Evolutionary conservation across 495 filamentous ascomycete genomes (phyloP), one percentile per base, ranked within the genome.

Genomic region (Astrocystis sublimbata): DNA sequence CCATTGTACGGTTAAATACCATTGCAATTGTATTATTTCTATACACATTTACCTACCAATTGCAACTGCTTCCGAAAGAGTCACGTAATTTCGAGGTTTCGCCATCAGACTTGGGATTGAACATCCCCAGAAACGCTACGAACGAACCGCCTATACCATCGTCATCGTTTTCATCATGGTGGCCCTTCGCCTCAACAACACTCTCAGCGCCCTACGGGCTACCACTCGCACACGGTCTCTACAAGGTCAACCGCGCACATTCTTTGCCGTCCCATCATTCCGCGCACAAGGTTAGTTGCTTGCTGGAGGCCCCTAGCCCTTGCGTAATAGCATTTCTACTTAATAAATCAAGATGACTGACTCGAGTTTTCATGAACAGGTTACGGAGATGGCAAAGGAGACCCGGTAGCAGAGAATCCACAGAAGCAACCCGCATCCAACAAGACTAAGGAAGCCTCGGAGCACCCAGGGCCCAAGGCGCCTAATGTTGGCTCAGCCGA

Each of bases 401-500:
- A 74, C 46, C 75, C 75, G 1, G 49, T 47, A 17, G 66, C 46
- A 33, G 68, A 71, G 21, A 57, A 73, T 40, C 69, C 75, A 28
- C 65, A 75, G 45, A 60, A 59, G 36, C 75, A 77, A 38, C 64
- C 63, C 0, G 12, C 58, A 0, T 59, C 71, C 12, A 72, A 60
- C 38, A 36, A 46, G 26, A 63, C 60, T 7, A 71, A 73, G 53
- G 60, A 74, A 2, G 58, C 65, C 8, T 61, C 63, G 8, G 75
- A 77, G 19, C 75, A 77, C 47, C 71, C 73, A 9, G 73, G 75
- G 1, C 73, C 75, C 10, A 41, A 40, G 19, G 62, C 75, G 0
- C 73, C 71, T 0, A 62, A 71, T 49, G 68, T 71, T 38, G 70
- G 73, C 33, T 52, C 69, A 2, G 68, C 77, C 58, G 78, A 81